These are phyloP conservation scores for Paradendryphiella salina DNA, from an alignment of 2,329 filamentous ascomycete genomes.

Conservation along the genomic window DNA sequence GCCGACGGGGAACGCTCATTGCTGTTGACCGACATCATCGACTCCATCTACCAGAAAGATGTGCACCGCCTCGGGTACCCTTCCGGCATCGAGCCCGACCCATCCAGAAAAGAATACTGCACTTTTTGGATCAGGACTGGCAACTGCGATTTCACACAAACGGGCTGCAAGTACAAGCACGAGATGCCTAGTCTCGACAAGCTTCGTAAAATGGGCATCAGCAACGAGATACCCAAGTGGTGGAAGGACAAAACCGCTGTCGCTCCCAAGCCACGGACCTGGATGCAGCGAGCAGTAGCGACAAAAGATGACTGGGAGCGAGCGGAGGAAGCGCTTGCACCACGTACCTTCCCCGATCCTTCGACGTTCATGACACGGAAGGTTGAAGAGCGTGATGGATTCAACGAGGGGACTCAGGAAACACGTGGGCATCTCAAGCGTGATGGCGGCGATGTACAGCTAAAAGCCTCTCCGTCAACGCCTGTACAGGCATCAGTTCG, in stretches of 20 bases:
- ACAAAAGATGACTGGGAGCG: conserved; percentile 2
- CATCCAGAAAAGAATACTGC: conserved; percentile 71
- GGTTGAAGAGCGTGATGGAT: background rate
- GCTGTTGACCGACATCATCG: conserved; percentile 31
- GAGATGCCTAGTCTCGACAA: conserved; percentile 79
- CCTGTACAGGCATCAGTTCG: background rate
- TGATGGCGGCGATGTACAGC: background rate
- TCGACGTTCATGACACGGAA: background rate
- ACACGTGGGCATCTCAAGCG: background rate
- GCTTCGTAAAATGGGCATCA: conserved; percentile 70
- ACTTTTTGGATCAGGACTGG: conserved; percentile 89
- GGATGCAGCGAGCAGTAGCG: conserved; percentile 30
- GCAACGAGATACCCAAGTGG: conserved; percentile 57
- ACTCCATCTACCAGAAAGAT: conserved; percentile 31
- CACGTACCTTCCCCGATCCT: conserved; percentile 14
- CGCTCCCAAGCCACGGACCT: conserved; percentile 19
- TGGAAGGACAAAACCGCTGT: conserved; percentile 55
- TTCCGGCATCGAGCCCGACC: conserved; percentile 47
- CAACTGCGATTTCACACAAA: conserved; percentile 80
- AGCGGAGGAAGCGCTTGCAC: background rate
- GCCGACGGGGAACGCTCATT: background rate
- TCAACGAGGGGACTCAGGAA: background rate
- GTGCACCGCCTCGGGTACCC: conserved; percentile 40
- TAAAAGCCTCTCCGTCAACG: background rate
- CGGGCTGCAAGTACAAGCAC: conserved; percentile 87